phyloP scores from a whole-genome alignment of 129 eudicot genomes.

The Flaveria trinervia region DNA sequence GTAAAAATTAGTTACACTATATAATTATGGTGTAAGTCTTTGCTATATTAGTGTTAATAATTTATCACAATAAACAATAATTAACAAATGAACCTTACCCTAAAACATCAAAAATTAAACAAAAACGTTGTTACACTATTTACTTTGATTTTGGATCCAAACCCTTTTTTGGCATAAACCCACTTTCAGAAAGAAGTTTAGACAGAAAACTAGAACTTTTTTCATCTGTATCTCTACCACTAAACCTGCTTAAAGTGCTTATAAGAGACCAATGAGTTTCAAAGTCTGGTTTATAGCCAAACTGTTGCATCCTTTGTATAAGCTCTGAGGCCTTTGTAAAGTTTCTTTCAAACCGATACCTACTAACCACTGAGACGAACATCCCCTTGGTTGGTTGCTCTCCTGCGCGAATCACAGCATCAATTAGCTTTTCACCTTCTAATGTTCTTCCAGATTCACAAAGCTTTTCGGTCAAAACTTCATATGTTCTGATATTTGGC shows the following conservation, averaged over 20 bases:
- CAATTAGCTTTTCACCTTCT: constrained; percentile 64
- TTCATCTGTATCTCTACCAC: constrained; percentile 37
- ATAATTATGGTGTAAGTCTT: too few species aligned
- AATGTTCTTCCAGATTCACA: constrained; percentile 49
- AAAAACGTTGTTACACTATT: not conserved
- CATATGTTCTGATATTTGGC: constrained; percentile 58
- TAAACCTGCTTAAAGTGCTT: constrained; percentile 59
- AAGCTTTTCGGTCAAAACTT: constrained; percentile 39
- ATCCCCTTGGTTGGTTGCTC: constrained; percentile 59
- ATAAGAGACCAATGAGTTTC: constrained; percentile 85
- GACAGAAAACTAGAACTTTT: constrained; percentile 54
- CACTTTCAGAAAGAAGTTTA: constrained; percentile 65
- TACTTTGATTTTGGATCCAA: constrained; percentile 27
- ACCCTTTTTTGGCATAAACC: constrained; percentile 45
- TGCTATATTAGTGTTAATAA: too few species aligned
- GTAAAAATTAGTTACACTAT: too few species aligned
- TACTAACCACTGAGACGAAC: constrained; percentile 50
- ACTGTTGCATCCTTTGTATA: constrained; percentile 59
- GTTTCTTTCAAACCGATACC: constrained; percentile 55
- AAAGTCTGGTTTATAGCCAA: constrained; percentile 86
- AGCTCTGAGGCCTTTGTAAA: constrained; percentile 58
- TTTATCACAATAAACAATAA: too few species aligned
- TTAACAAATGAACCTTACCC: too few species aligned
- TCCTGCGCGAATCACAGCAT: constrained; percentile 46
- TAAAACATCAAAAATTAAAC: not conserved